These are phyloP conservation scores for Sporothrix variecibatus DNA, from an alignment of 2,329 filamentous ascomycete species.

Conservation along the genomic window DNA sequence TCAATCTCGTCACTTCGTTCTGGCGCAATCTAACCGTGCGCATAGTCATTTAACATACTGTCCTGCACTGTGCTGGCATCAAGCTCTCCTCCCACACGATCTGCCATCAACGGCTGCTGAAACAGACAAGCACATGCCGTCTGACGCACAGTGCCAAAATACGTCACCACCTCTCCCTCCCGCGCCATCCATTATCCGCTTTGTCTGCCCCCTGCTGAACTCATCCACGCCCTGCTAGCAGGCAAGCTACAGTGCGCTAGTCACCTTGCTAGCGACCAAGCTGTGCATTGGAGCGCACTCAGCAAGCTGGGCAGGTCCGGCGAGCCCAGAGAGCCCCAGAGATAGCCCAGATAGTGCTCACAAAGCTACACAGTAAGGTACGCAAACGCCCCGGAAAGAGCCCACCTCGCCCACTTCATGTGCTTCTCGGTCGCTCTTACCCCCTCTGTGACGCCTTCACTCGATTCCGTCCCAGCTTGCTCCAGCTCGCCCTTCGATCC, in stretches of 20 bases:
- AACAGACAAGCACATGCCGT: conserved; percentile 20
- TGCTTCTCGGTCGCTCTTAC: conserved; percentile 11
- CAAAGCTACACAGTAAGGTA: too few species aligned
- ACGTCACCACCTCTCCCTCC: conserved; percentile 9
- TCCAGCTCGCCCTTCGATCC: conserved; percentile 16
- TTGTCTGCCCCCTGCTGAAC: conserved; percentile 16
- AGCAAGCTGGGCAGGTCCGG: neutral
- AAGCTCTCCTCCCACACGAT: conserved; percentile 6
- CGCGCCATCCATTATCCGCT: neutral
- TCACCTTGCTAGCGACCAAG: neutral
- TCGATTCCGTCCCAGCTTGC: conserved; percentile 12
- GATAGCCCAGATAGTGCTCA: neutral
- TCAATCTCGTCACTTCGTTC: neutral
- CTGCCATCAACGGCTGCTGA: conserved; percentile 1
- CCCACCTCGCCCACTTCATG: conserved; percentile 13
- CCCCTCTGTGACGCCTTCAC: conserved; percentile 9
- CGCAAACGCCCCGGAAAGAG: neutral
- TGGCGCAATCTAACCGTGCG: neutral
- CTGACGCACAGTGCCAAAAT: conserved; percentile 10
- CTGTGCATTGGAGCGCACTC: conserved; percentile 1
- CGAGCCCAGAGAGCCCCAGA: neutral
- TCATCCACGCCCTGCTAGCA: conserved; percentile 16
- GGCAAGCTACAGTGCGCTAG: conserved; percentile 18
- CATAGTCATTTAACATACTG: conserved; percentile 1
- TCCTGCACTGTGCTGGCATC: neutral